Evolutionary conservation across 1,284 basidiomycete species (phyloP).

Genomic region (Inonotus hispidus): DNA sequence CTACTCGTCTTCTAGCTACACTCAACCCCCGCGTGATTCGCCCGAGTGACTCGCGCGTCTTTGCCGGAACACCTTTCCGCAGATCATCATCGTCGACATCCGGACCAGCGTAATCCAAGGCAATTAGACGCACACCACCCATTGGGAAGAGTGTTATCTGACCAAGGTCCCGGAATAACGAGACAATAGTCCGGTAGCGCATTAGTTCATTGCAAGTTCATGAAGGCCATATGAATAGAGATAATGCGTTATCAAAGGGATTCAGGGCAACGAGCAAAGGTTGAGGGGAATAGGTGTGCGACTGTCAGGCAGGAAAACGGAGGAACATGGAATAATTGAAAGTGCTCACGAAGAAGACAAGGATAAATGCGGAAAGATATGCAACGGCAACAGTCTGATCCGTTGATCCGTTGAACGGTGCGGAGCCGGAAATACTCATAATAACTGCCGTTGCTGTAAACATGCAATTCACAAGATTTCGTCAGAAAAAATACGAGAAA

Average conservation of each 20-base stretch:
- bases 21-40: not conserved
- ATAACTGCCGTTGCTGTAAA: slow-evolving; percentile 55
- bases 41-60: slow-evolving; percentile 13
- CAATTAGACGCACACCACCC: slow-evolving; percentile 47
- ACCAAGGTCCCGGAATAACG: not conserved
- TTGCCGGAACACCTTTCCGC: slow-evolving; percentile 23
- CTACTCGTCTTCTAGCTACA: not conserved
- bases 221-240: not conserved
- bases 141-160: slow-evolving; percentile 61
- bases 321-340: slow-evolving; percentile 2
- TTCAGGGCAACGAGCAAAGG: not conserved
- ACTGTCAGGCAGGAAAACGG: not conserved
- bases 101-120: slow-evolving; percentile 57
- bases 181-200: too few relatives aligned
- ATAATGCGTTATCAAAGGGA: not conserved
- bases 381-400: slow-evolving; percentile 60
- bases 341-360: slow-evolving; percentile 38
- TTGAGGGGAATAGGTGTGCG: not conserved
- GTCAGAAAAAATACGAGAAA: not conserved
- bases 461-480: not conserved
- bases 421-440: slow-evolving; percentile 45
- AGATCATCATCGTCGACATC: slow-evolving; percentile 53
- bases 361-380: slow-evolving; percentile 45
- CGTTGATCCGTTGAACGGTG: slow-evolving; percentile 45
- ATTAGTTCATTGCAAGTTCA: not conserved